These are phyloP conservation scores for Artemisia annua DNA, from an alignment of 129 eudicot species.

Conservation along the genomic window DNA sequence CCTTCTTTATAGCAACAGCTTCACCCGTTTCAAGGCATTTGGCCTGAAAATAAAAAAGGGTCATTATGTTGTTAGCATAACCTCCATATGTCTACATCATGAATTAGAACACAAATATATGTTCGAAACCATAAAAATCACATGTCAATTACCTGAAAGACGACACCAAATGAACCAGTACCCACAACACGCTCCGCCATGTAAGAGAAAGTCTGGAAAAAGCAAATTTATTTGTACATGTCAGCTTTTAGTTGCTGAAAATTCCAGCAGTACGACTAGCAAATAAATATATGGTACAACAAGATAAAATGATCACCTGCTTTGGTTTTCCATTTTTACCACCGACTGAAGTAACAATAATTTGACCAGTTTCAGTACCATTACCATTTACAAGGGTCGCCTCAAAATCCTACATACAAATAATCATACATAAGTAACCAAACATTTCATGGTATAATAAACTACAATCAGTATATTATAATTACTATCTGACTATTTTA, in stretches of 20 bases:
- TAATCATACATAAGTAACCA: constrained; percentile 5
- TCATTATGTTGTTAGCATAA: not conserved
- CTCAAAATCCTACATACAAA: constrained; percentile 66
- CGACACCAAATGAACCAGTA: constrained; percentile 96
- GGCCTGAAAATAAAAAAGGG: constrained; percentile 44
- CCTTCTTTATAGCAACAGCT: constrained; percentile 92
- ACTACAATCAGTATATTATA: not conserved
- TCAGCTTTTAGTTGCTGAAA: not conserved
- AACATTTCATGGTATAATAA: not conserved
- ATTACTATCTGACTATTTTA: not conserved
- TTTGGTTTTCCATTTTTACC: constrained; percentile 89
- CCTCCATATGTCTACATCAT: not conserved
- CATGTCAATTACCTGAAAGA: constrained; percentile 65
- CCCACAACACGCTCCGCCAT: constrained; percentile 99
- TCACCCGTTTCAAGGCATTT: constrained; percentile 94
- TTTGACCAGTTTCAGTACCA: constrained; percentile 91
- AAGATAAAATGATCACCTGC: constrained; percentile 51
- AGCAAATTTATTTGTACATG: not conserved
- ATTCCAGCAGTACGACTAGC: not conserved
- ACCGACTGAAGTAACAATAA: constrained; percentile 72
- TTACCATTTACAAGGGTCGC: constrained; percentile 75
- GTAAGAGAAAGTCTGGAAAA: constrained; percentile 79
- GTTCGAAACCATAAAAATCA: not conserved
- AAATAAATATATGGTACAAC: not conserved
- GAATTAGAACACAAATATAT: not conserved